Evolutionary conservation across 1,139 yeast species (phyloP).

Genomic region (Meyerozyma athensensis): DNA sequence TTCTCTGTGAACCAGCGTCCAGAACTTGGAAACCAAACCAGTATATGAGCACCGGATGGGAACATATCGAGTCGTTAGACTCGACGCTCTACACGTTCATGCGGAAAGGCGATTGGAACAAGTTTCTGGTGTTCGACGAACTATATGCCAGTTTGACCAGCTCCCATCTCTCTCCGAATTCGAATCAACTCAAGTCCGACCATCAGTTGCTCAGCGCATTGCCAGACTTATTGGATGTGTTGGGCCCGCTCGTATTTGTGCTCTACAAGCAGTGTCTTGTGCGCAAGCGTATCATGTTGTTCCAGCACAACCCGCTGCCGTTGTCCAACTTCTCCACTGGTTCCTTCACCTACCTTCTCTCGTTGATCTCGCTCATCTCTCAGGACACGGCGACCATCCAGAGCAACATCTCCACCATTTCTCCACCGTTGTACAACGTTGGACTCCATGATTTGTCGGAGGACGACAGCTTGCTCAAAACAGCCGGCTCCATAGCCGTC

Average conservation of each 20-base stretch:
- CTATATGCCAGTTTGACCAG: constrained; percentile 14
- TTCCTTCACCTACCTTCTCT: constrained; percentile 32
- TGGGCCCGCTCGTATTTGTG: constrained; percentile 73
- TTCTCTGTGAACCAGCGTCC: constrained; percentile 44
- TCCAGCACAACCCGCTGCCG: constrained; percentile 31
- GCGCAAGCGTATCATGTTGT: constrained; percentile 56
- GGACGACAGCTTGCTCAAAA: constrained; percentile 12
- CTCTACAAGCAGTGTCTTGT: constrained; percentile 66
- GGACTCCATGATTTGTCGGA: constrained; percentile 53
- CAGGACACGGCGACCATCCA: constrained; percentile 20
- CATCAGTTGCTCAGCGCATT: constrained; percentile 50
- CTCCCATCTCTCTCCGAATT: constrained; percentile 5
- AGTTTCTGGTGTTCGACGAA: constrained; percentile 18
- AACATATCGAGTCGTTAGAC: constrained; percentile 46
- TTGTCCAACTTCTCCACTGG: constrained; percentile 19
- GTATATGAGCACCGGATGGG: constrained; percentile 52
- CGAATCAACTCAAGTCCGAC: constrained; percentile 14
- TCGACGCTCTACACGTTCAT: constrained; percentile 37
- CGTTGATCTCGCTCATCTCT: constrained; percentile 37
- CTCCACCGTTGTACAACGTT: constrained; percentile 58
- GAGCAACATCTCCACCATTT: constrained; percentile 10
- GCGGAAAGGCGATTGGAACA: constrained; percentile 14
- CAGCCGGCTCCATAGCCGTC: constrained; percentile 50
- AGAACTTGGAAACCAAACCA: constrained; percentile 49
- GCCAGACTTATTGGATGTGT: constrained; percentile 40